Percentiles rank a stretch among this genome's conserved stretches.
These are phyloP conservation scores for Cryptomeria japonica DNA, from an alignment of 75 land plant species.

Conservation along the genomic window DNA sequence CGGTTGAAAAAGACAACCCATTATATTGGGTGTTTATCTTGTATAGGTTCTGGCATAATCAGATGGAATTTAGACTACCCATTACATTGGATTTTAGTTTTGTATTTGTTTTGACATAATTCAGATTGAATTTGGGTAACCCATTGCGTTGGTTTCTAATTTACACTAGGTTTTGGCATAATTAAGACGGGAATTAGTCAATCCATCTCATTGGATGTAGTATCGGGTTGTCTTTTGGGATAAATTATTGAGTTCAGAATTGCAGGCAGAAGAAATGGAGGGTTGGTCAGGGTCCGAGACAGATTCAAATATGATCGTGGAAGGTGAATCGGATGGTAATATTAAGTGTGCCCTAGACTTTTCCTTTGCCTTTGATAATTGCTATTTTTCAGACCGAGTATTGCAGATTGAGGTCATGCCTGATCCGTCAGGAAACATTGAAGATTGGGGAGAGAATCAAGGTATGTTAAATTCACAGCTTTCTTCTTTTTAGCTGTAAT, in stretches of 20 bases:
- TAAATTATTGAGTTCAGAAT: not conserved
- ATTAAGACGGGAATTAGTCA: not conserved
- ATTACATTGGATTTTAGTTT: too few relatives aligned
- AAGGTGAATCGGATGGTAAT: not conserved
- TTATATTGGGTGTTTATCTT: not conserved
- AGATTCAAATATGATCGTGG: not conserved
- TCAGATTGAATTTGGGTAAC: too few relatives aligned
- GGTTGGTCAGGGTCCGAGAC: not conserved
- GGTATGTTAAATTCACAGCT: not conserved
- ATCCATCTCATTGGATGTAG: not conserved
- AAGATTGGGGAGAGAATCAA: not conserved
- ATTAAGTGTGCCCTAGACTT: not conserved
- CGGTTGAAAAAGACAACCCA: not conserved
- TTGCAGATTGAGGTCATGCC: not conserved
- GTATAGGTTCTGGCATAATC: too few relatives aligned
- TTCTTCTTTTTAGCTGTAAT: not conserved
- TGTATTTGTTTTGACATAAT: not conserved
- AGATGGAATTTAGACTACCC: too few relatives aligned
- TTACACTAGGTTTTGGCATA: not conserved
- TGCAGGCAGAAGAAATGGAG: not conserved
- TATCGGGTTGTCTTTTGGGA: not conserved
- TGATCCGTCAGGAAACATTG: not conserved
- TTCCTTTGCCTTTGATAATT: conserved; percentile 1
- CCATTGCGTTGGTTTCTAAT: too few relatives aligned
- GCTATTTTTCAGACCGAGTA: not conserved